Evolutionary conservation across 371 early-diverging fungal species (phyloP), one percentile per base, ranked within the genome.

Genomic region (Umbelopsis sp.): DNA sequence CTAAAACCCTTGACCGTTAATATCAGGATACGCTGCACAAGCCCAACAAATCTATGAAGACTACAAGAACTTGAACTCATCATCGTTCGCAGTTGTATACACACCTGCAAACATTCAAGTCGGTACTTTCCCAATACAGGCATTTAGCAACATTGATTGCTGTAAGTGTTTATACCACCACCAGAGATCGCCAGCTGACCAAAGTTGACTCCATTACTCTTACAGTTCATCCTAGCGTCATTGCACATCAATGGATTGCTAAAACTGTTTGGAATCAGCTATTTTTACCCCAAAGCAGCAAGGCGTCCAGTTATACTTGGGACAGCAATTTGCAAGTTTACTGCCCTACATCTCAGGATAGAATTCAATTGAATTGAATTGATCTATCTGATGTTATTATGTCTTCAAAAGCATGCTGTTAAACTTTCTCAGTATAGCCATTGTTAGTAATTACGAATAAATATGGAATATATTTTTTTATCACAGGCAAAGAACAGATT

Each of bases 21-120:
- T 18, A n/a, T 2, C 14, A 74, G 73, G 64, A 35, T 76, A 76
- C 44, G 70, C 73, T 48, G 48, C 68, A 46, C 68, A 65, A 50
- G 45, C 72, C 9, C 32, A 62, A 18, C 12, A 32, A 12, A 72
- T 77, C 18, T 77, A 74, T 32, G 35, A 74, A 20, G 72, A 72
- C 32, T 70, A 77, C 37, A 70, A 72, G 50, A 51, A 67, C 14
- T 63, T 70, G n/a, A 72, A 67, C n/a, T 50, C 48, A 5, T 65
- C 66, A n/a, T 52, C 70, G 0, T 75, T 75, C 64, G 75, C 70
- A 29, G 75, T 75, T 7, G 67, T 75, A 67, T 75, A 72, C 37
- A 68, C 63, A 24, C 73, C 75, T 50, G 70, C 73, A 1, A 67
- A 65, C 22, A 65, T 75, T 57, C 62, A 72, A n/a, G 16, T 75